Conservation (phyloP, 2,329 filamentous ascomycete species). For the Juglanconis juglandina region DNA sequence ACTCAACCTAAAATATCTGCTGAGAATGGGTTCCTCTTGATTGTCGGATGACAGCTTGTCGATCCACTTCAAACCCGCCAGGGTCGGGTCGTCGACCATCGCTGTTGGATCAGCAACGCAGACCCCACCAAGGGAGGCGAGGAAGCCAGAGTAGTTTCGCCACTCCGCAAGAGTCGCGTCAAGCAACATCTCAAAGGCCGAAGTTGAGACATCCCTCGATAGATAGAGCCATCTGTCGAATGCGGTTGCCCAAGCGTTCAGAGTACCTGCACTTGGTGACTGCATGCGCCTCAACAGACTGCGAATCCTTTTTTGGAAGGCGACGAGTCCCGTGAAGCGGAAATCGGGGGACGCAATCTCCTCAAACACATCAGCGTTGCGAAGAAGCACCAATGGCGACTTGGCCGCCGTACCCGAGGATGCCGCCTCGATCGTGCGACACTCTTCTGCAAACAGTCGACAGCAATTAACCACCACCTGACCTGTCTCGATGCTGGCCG, state of each 20-base stretch:
- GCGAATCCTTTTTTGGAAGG: constrained; percentile 65
- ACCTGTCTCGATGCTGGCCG: constrained; percentile 62
- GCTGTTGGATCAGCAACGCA: constrained; percentile 59
- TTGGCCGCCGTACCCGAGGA: constrained; percentile 44
- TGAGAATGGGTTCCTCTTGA: constrained; percentile 58
- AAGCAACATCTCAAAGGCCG: constrained; percentile 47
- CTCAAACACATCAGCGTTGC: constrained; percentile 58
- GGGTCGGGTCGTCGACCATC: constrained; percentile 54
- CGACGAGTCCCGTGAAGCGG: constrained; percentile 64
- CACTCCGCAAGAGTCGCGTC: constrained; percentile 60
- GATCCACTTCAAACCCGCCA: constrained; percentile 61
- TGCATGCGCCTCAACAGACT: constrained; percentile 57
- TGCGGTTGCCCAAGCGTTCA: constrained; percentile 64
- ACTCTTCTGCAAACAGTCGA: constrained; percentile 60
- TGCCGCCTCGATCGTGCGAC: constrained; percentile 49
- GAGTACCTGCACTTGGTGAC: constrained; percentile 62
- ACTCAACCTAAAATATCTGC: constrained; percentile 59
- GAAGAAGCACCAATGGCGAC: constrained; percentile 46
- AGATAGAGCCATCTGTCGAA: constrained; percentile 64
- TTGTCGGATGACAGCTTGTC: constrained; percentile 57
- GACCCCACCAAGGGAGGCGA: constrained; percentile 63
- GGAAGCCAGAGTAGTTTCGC: constrained; percentile 67
- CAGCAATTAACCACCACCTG: constrained; percentile 62
- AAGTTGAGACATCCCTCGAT: constrained; percentile 60
- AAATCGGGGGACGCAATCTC: constrained; percentile 63